phyloP scores from a whole-genome alignment of 305 asterid species.

The Caryopteris hybrid region DNA sequence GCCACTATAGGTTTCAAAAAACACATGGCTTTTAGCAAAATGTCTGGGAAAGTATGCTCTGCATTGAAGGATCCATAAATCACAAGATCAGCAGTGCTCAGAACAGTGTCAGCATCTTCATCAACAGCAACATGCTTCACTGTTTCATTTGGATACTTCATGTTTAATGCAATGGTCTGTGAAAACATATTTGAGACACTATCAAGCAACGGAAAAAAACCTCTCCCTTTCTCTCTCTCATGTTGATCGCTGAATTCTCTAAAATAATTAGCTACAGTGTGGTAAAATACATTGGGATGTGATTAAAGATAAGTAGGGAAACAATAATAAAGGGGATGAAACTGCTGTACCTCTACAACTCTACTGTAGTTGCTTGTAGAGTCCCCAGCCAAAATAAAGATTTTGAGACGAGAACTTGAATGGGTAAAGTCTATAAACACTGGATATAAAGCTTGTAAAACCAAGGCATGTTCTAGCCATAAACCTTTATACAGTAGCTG shows the following conservation, averaged over 20 bases:
- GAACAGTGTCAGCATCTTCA: constrained; percentile 37
- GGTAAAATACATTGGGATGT: too few species aligned
- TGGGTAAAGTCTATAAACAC: constrained; percentile 31
- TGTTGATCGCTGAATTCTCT: too few species aligned
- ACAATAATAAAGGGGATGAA: not conserved
- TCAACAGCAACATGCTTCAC: constrained; percentile 51
- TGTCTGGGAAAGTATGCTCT: constrained; percentile 64
- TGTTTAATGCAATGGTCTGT: constrained; percentile 60
- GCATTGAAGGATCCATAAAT: constrained; percentile 78
- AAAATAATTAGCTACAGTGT: not conserved
- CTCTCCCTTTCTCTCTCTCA: not conserved
- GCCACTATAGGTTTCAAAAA: constrained; percentile 71
- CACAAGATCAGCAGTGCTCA: constrained; percentile 60
- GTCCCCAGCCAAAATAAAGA: constrained; percentile 52
- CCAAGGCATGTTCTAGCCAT: constrained; percentile 90
- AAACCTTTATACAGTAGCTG: constrained; percentile 67
- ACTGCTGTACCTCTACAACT: constrained; percentile 55
- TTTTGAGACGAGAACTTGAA: constrained; percentile 50
- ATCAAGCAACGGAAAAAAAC: not conserved
- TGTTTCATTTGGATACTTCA: constrained; percentile 64
- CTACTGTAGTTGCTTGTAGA: constrained; percentile 55
- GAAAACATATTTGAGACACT: constrained; percentile 5
- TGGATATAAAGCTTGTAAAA: constrained; percentile 67
- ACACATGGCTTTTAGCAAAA: constrained; percentile 78
- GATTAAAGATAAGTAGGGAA: too few species aligned